phyloP scores from a whole-genome alignment of 768 basidiomycete species.

The Coprinellus micaceus region DNA sequence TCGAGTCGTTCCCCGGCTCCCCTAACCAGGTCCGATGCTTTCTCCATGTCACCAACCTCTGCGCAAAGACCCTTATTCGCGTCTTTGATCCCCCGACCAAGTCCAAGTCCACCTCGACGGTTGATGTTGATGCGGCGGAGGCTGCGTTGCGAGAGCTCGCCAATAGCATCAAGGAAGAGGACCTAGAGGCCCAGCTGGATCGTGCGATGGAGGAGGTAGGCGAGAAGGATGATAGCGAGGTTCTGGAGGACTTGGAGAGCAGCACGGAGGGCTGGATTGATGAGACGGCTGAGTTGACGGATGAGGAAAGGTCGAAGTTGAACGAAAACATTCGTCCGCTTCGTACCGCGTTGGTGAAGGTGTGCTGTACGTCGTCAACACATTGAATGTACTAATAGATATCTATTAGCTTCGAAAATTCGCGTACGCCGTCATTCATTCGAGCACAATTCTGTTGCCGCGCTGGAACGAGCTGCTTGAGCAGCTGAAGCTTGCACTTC shows the following conservation, averaged over 20 bases:
- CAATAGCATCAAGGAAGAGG: conserved; percentile 9
- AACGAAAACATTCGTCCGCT: not conserved
- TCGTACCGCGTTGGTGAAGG: not conserved
- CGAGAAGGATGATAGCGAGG: not conserved
- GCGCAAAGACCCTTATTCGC: conserved; percentile 27
- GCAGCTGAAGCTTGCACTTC: not conserved
- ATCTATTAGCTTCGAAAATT: conserved; percentile 19
- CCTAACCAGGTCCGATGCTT: conserved; percentile 33
- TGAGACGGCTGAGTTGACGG: not conserved
- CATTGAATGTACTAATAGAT: not conserved
- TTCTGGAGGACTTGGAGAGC: not conserved
- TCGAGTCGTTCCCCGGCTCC: conserved; percentile 18
- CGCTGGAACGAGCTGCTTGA: conserved; percentile 15
- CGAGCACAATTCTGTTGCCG: conserved; percentile 19
- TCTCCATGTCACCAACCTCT: conserved; percentile 34
- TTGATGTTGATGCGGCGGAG: not conserved
- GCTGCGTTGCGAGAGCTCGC: conserved; percentile 5
- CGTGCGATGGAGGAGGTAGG: not conserved
- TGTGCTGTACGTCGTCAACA: no score
- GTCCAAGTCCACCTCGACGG: not conserved
- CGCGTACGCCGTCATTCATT: conserved; percentile 22
- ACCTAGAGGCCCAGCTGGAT: conserved; percentile 3
- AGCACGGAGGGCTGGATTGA: not conserved
- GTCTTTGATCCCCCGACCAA: conserved; percentile 29
- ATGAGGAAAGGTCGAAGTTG: not conserved